Base-by-base conservation (phyloP, 2,329 filamentous ascomycete species). In the Corniculantispora saksenae region DNA sequence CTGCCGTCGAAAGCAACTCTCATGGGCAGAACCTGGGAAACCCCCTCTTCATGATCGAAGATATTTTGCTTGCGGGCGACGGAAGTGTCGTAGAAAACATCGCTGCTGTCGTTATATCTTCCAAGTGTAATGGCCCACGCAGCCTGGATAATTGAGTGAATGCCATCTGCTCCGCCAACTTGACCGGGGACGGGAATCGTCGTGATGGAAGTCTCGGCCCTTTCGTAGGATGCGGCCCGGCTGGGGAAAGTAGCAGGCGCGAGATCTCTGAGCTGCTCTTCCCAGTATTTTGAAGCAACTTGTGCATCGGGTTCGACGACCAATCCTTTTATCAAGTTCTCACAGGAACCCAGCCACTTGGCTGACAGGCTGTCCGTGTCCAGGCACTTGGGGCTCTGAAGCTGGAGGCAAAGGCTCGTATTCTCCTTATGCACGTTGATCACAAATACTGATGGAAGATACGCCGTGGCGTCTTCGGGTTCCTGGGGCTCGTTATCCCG, bases 121-220 rank as follows among this genome's bases (percentile, higher is more conserved):
- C 29, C 51, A n/a, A 58, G 40, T 1, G 58, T 21, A 7, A 63
- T 19, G 17, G 53, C 53, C 61, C 61, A 63, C 12, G 61, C 61
- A 15, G 53, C 53, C 17, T 56, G 61, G 12, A 63, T 13, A 40
- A 63, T 50, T 12, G 53, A 50, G 19, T 5, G 27, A 12, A 21
- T 29, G 8, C 12, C 15, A 43, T 40, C 13, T 6, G 12, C 35
- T 10, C 7, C 32, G 19, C 12, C 29, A 19, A 23, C 3, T 17
- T 43, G 17, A 15, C 0, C 19, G n/a, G 21, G 54, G 4, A 57
- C 3, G 27, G 21, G 15, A n/a, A 57, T 13, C n/a, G 15, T 57
- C 10, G 32, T 21, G 2, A 19, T 17, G 4, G 35, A n/a, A n/a
- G 54, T 57, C 54, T 43, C 54, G 7, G 54, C 35, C 9, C 10